Evolutionary conservation across 768 basidiomycete genomes (phyloP), one percentile per base, ranked within the genome.

Genomic region (Auriscalpium orientale): DNA sequence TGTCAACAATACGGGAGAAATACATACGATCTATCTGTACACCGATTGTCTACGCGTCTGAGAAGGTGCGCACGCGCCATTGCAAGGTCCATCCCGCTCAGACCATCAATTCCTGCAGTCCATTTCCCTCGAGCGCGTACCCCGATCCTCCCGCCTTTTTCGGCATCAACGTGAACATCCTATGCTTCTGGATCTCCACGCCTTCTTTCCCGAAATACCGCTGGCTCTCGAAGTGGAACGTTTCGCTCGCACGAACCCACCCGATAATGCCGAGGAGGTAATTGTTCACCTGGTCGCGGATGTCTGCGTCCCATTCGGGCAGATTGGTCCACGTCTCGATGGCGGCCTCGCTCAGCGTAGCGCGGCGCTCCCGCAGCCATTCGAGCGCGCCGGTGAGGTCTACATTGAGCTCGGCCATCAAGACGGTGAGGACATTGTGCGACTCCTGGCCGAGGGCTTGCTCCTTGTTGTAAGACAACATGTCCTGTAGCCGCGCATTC

Each of bases 391-490:
- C 70, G 58, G 88, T 85, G 9, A 89, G 70, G 37, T 72, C 72
- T 49, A 83, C 72, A 4, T 76, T 78, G 51, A 81, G 78, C 57
- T 82, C 73, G 46, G 74, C 70, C 83, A 85, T 87, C 59, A 87
- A 75, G 51, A 88, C 82, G n/a, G 76, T 72, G 54, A 89, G 77
- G 77, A 88, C 84, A 66, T 89, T 88, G 66, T 86, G 82, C 16
- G 80, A 82, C 58, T 86, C 67, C 46, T 67, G 83, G 10, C 77
- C 79, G 13, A 81, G 78, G 2, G 85, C 79, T 67, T 88, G 87
- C 64, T 89, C 87, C 46, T 81, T 79, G 57, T 88, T 87, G 68
- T 85, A 89, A 1, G 85, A 89, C 65, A 85, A 84, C 37, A 88
- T 83, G 59, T 88, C 87, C 86, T 87, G 57, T 59, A 53, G 8